A percentile compares a stretch with the other conserved stretches of the same genome.
These are phyloP conservation scores for Leccinum boreale DNA, from an alignment of 768 basidiomycete genomes.

Conservation along the genomic window DNA sequence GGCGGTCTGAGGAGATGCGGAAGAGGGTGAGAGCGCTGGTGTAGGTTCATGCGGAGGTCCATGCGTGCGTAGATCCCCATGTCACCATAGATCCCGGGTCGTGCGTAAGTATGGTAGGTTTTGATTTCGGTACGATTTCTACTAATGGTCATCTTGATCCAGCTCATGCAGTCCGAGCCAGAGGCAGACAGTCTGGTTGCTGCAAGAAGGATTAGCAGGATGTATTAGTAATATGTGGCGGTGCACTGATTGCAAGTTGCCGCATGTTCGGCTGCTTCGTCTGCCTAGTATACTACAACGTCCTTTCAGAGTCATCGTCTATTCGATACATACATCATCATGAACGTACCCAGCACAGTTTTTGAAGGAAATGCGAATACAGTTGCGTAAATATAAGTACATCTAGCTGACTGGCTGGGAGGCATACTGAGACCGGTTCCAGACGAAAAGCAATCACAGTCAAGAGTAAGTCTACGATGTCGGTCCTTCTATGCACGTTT, in stretches of 20 bases:
- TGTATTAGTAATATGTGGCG: too few relatives aligned
- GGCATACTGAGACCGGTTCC: neutral
- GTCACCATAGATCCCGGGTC: neutral
- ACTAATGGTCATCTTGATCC: neutral
- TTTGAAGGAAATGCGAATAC: neutral
- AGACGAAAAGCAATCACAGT: neutral
- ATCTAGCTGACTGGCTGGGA: neutral
- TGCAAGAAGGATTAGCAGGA: too few relatives aligned
- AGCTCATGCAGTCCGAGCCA: too few relatives aligned
- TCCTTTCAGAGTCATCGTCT: too few relatives aligned
- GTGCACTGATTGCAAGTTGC: too few relatives aligned
- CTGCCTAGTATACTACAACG: too few relatives aligned
- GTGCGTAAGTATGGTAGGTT: neutral
- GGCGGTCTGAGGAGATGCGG: conserved; percentile 47
- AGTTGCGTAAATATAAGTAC: neutral
- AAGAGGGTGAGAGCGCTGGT: conserved; percentile 42
- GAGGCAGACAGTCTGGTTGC: too few relatives aligned
- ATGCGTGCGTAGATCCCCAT: neutral
- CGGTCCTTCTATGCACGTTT: neutral
- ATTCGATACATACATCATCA: neutral
- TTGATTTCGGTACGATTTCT: neutral
- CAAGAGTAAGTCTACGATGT: neutral
- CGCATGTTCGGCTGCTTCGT: too few relatives aligned
- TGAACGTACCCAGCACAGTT: neutral
- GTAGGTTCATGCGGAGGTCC: conserved; percentile 5